phyloP scores from a whole-genome alignment of 257 asterid genomes.

The Solanum lycopersicoides region DNA sequence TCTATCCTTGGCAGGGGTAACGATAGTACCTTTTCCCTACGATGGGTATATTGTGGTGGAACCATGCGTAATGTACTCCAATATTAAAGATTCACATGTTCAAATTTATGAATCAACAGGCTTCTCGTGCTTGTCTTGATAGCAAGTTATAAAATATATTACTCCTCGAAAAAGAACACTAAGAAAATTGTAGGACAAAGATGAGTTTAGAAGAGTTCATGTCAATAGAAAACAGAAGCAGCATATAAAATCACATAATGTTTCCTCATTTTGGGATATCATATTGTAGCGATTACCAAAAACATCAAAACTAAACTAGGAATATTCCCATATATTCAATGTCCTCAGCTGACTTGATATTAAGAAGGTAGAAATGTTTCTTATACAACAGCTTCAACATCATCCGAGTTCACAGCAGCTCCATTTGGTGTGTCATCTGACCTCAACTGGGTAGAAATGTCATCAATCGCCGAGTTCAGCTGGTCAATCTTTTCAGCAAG shows the following conservation, averaged over 20 bases:
- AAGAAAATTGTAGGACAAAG: background rate
- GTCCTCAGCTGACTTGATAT: background rate
- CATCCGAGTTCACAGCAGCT: constrained; percentile 45
- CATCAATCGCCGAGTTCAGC: constrained; percentile 76
- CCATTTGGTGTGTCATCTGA: constrained; percentile 46
- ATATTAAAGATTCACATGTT: background rate
- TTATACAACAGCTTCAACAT: constrained; percentile 52
- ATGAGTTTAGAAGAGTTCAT: background rate
- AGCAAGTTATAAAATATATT: background rate
- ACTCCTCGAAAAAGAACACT: background rate
- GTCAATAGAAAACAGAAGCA: background rate
- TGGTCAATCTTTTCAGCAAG: constrained; percentile 78
- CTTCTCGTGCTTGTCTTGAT: background rate
- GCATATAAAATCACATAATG: background rate
- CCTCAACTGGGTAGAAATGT: constrained; percentile 41
- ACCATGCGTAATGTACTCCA: background rate
- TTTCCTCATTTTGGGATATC: background rate
- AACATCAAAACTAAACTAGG: background rate
- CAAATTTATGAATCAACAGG: background rate
- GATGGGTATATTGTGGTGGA: background rate
- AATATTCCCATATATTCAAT: background rate
- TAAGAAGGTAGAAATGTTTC: constrained; percentile 3
- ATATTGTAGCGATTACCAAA: background rate
- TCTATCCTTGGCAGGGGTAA: background rate
- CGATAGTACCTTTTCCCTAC: background rate